Base-by-base conservation (phyloP, 2,329 filamentous ascomycete genomes). In the Diaporthe eres region DNA sequence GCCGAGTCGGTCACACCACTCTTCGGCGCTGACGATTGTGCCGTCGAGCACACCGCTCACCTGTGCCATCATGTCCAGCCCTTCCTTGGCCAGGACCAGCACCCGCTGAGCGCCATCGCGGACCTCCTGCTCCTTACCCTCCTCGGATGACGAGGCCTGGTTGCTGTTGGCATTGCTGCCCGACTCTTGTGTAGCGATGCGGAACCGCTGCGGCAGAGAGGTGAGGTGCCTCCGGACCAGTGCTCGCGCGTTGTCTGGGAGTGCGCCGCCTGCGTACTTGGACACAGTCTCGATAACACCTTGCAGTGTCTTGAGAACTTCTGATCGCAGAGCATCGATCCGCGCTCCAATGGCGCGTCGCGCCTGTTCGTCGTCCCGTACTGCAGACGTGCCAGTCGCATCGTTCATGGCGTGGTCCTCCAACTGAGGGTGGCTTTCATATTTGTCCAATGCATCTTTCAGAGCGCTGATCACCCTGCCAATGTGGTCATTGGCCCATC, bases 21-120 rank as follows among this genome's bases (percentile, higher is more conserved):
- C 92, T 84, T 98, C 96, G 0, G 97, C 97, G 80, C 94, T 97
- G 74, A 94, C 90, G 72, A 98, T 94, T 0, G 97, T 98, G 72
- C 95, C 94, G 79, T 97, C 94, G 12, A 98, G 90, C 2, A 98
- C 94, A 7, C 93, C 92, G 55, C 93, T 97, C 68, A 99, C 95
- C 83, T 98, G 95, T 1, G 92, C 90, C 89, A 98, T 95, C 93
- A 98, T 98, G 79, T 98, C 95, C 19, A 98, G 87, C 0, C 96
- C 95, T 82, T 98, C 96, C 80, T 94, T 94, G 9, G 96, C 96
- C 71, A 98, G 91, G 1, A 97, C 92, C 17, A 98, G 86, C 74
- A 97, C 95, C 55, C 94, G 90, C 79, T 95, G 93, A 0, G 95
- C 95, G 71, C 88, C 88, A 37, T 92, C 89, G 2, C 85, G 84